These are phyloP conservation scores for Globisporangium recalcitrans DNA, from an alignment of 352 stramenopile species.

Conservation along the genomic window DNA sequence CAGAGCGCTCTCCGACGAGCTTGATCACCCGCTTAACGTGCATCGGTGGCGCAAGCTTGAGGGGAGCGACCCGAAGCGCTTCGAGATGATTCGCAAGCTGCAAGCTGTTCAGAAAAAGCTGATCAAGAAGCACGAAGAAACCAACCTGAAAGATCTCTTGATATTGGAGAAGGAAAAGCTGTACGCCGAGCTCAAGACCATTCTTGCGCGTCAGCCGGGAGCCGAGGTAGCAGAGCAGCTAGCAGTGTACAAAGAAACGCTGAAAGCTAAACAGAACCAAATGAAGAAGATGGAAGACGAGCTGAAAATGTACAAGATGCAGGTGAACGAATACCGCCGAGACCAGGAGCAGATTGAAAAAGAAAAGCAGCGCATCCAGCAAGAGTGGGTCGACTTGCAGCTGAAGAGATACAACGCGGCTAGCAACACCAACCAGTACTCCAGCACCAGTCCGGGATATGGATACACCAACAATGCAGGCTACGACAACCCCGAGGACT, in stretches of 20 bases:
- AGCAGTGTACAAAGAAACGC: slow-evolving; percentile 77
- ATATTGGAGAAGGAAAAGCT: slow-evolving; percentile 89
- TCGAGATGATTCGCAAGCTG: slow-evolving; percentile 87
- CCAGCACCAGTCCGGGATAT: neutral
- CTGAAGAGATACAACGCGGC: slow-evolving; percentile 15
- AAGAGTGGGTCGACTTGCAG: slow-evolving; percentile 53
- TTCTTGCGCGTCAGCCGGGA: slow-evolving; percentile 81
- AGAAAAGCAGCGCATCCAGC: slow-evolving; percentile 56
- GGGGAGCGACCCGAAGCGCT: slow-evolving; percentile 81
- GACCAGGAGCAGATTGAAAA: slow-evolving; percentile 57
- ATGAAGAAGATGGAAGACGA: slow-evolving; percentile 88
- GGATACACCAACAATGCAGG: slow-evolving; percentile 1
- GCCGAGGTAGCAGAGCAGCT: slow-evolving; percentile 87
- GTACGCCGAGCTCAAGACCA: slow-evolving; percentile 90
- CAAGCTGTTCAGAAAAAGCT: slow-evolving; percentile 82
- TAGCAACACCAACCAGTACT: neutral
- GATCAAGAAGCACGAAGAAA: slow-evolving; percentile 79
- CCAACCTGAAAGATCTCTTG: slow-evolving; percentile 57
- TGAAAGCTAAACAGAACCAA: slow-evolving; percentile 82
- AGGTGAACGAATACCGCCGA: slow-evolving; percentile 78
- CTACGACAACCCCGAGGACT: slow-evolving; percentile 10
- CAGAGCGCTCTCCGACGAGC: slow-evolving; percentile 82
- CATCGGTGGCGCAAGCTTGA: slow-evolving; percentile 90
- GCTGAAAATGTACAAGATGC: slow-evolving; percentile 91
- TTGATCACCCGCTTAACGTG: slow-evolving; percentile 89